These are phyloP conservation scores for Saturnispora dispora DNA, from an alignment of 805 yeast genomes.

Conservation along the genomic window DNA sequence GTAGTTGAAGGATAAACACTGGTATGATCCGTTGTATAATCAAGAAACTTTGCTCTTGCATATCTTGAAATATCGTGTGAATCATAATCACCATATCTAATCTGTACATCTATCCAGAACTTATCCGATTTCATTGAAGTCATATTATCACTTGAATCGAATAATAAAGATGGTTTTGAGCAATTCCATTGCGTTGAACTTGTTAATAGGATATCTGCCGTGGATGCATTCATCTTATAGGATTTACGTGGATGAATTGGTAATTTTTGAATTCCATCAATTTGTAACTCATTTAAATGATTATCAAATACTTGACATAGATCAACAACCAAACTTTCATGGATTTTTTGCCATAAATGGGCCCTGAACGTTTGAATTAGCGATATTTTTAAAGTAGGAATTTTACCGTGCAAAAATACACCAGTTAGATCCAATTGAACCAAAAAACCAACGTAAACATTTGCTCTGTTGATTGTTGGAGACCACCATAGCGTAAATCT, in stretches of 20 bases:
- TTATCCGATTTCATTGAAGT: slow-evolving; percentile 52
- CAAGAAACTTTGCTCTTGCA: slow-evolving; percentile 85
- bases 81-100: slow-evolving; percentile 95
- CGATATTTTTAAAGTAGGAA: slow-evolving; percentile 93
- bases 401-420: slow-evolving; percentile 93
- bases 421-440: slow-evolving; percentile 96
- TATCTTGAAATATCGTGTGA: slow-evolving; percentile 94
- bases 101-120: slow-evolving; percentile 92
- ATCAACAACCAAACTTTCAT: slow-evolving; percentile 90
- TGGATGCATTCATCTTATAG: slow-evolving; percentile 91
- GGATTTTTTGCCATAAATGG: slow-evolving; percentile 98
- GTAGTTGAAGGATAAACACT: slow-evolving; percentile 89
- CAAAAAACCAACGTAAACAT: slow-evolving; percentile 93
- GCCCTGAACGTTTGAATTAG: slow-evolving; percentile 94
- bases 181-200: slow-evolving; percentile 79
- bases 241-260: slow-evolving; percentile 96
- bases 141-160: slow-evolving; percentile 59
- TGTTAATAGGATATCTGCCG: slow-evolving; percentile 78
- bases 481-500: slow-evolving; percentile 99
- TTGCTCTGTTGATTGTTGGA: slow-evolving; percentile 96
- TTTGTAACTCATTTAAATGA: slow-evolving; percentile 72
- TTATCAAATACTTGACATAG: slow-evolving; percentile 85
- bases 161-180: slow-evolving; percentile 68
- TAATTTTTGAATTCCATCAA: slow-evolving; percentile 81
- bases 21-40: slow-evolving; percentile 80